A percentile compares a stretch with the other conserved stretches of the same genome.
Conservation (phyloP, 192 early-diverging fungal species). For the Entomortierella chlamydospora region DNA sequence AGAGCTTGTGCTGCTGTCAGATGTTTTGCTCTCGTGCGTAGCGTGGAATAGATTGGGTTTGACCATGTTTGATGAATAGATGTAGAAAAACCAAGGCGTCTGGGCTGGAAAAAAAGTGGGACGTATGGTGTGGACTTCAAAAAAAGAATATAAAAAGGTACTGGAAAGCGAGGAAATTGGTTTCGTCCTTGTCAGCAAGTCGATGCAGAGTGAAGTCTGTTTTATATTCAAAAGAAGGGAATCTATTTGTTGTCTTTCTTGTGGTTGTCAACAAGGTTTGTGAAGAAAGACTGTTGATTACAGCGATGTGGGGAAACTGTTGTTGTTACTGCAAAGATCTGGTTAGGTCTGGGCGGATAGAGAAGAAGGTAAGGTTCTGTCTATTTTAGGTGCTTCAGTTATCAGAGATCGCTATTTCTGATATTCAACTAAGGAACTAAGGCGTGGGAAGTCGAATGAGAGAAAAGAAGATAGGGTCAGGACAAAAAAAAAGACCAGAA, state of each 20-base stretch:
- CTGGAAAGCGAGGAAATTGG: neutral
- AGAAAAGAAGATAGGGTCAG: too few species aligned
- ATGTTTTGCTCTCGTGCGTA: neutral
- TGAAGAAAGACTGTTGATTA: too few species aligned
- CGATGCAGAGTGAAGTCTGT: slow-evolving; percentile 14
- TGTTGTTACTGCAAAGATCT: too few species aligned
- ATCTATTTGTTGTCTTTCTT: neutral
- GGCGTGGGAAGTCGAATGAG: too few species aligned
- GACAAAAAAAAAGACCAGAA: too few species aligned
- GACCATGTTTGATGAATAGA: slow-evolving; percentile 12
- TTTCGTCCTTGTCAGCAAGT: slow-evolving; percentile 46
- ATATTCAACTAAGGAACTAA: too few species aligned
- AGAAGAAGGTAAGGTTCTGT: too few species aligned
- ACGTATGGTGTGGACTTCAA: slow-evolving; percentile 19
- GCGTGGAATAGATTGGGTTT: slow-evolving; percentile 29
- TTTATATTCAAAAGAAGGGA: too few species aligned
- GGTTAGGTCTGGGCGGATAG: too few species aligned
- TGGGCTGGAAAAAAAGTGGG: neutral
- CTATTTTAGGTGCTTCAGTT: too few species aligned
- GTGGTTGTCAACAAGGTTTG: slow-evolving; percentile 5
- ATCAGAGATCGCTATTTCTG: too few species aligned
- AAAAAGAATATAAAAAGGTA: slow-evolving; percentile 40
- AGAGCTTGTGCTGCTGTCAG: slow-evolving; percentile 22
- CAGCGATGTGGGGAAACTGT: too few species aligned
- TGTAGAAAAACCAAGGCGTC: neutral